A percentile compares a stretch with the other conserved stretches of the same genome.
Evolutionary conservation across 768 basidiomycete species (phyloP).

Genomic region (Phaeolepiota aurea): DNA sequence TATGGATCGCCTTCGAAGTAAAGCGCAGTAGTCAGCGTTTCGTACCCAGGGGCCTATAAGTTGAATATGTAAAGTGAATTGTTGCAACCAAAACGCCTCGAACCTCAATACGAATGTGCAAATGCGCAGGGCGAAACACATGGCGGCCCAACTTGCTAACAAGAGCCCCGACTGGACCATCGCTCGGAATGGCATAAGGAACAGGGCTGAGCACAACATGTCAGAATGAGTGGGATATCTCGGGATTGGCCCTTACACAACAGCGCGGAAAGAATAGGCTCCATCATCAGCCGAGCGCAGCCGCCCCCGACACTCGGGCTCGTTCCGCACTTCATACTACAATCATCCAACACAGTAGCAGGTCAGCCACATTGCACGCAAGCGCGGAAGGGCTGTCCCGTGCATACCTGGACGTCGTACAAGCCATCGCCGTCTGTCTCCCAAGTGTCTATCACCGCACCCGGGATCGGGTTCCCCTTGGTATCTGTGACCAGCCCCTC

Average conservation of each 20-base stretch:
- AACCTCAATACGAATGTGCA: conserved; percentile 68
- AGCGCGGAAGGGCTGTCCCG: no score
- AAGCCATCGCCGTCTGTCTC: conserved; percentile 61
- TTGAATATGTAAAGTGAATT: background rate
- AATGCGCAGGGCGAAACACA: conserved; percentile 69
- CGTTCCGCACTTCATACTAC: conserved; percentile 46
- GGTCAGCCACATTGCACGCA: no score
- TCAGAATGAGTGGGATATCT: background rate
- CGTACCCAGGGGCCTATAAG: conserved; percentile 58
- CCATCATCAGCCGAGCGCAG: conserved; percentile 54
- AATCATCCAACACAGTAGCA: conserved; percentile 14
- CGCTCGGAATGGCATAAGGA: conserved; percentile 70
- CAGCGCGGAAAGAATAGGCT: conserved; percentile 58
- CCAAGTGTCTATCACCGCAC: conserved; percentile 76
- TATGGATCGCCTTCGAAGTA: conserved; percentile 68
- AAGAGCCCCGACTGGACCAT: conserved; percentile 68
- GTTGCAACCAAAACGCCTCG: background rate
- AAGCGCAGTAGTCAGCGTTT: conserved; percentile 63
- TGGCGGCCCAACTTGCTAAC: conserved; percentile 53
- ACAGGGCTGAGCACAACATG: conserved; percentile 25
- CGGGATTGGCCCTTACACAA: conserved; percentile 33
- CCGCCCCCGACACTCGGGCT: conserved; percentile 70
- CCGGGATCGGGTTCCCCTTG: conserved; percentile 54
- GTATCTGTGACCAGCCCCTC: conserved; percentile 62
- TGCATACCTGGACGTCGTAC: conserved; percentile 27